These are phyloP conservation scores for Morella rubra DNA, from an alignment of 306 rosid genomes.

Conservation along the genomic window DNA sequence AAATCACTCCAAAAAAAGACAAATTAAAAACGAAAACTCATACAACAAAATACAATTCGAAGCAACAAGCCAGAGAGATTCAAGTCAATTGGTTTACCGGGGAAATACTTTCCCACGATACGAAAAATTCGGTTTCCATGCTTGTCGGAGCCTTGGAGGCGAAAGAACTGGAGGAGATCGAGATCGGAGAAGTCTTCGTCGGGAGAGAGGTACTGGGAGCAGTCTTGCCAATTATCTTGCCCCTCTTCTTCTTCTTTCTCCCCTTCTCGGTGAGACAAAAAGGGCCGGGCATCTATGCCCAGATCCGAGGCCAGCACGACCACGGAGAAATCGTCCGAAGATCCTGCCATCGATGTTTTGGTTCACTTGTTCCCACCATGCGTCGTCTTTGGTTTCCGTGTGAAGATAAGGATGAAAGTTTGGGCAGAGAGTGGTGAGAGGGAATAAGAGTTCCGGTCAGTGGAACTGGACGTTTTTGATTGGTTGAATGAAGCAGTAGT, in stretches of 20 bases:
- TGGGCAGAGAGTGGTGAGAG: background rate
- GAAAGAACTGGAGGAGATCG: constrained; percentile 64
- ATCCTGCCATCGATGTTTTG: constrained; percentile 50
- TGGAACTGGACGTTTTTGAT: background rate
- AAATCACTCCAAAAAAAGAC: too few relatives aligned
- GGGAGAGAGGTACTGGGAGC: constrained; percentile 62
- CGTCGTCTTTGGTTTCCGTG: background rate
- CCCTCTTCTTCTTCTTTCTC: constrained; percentile 40
- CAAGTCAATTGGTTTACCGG: constrained; percentile 51
- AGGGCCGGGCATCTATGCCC: constrained; percentile 77
- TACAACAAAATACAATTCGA: background rate
- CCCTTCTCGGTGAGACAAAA: constrained; percentile 34
- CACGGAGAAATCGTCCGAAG: constrained; percentile 85
- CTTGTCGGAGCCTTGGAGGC: constrained; percentile 71
- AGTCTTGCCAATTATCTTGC: constrained; percentile 77
- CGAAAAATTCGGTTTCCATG: constrained; percentile 62
- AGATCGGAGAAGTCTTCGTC: constrained; percentile 97
- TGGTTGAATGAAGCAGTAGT: background rate
- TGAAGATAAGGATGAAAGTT: background rate
- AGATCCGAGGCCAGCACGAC: constrained; percentile 72
- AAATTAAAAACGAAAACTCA: background rate
- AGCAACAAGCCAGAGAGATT: background rate
- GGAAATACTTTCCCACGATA: constrained; percentile 78
- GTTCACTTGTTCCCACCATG: background rate
- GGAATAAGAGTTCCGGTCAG: background rate